Base-by-base conservation (phyloP, 2,329 filamentous ascomycete genomes). In the Clarireedia monteithiana region DNA sequence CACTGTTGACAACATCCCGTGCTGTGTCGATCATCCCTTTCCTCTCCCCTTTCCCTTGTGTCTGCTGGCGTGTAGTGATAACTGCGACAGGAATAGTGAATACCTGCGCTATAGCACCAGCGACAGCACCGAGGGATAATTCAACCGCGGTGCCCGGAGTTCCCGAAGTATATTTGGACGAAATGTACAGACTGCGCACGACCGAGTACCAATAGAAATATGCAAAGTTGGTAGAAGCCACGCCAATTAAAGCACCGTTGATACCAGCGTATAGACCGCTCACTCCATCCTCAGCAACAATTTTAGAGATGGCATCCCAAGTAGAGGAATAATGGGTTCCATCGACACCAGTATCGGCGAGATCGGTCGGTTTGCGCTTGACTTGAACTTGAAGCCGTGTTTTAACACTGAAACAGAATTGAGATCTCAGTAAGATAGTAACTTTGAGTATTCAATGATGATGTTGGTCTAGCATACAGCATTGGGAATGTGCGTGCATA, bases 171-270 rank as follows among this genome's bases (percentile, higher is more conserved):
- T 80, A 81, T 63, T 74, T 74, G 24, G 77, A 78, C 36, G 77
- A 78, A 62, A 89, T 73, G 71, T 97, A 97, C 20, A 96, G 72
- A 15, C 83, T 83, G 60, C 94, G 84, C 34, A 96, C 89, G 27
- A 94, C 75, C 5, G 90, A 92, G 71, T 97, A 97, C 91, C 92
- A 97, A 76, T 99, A 99, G 71, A 99, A 99, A 75, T 99, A 99
- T 66, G 94, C 94, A 70, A 99, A 99, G 73, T 99, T 99, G 52
- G 92, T 97, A 26, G 91, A 96, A 1, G 91, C 92, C 38, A 99
- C 94, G 53, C 94, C 94, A 51, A 97, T 75, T 17, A 99, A 77
- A 4, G 91, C 84, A 50, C 92, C 91, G 58, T 83, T 80, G 70
- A 99, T 91, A 59, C 94, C 94, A 52, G 88, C 84, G 68, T 99